Base-by-base conservation (phyloP, 306 rosid species). In the Glycine soja region DNA sequence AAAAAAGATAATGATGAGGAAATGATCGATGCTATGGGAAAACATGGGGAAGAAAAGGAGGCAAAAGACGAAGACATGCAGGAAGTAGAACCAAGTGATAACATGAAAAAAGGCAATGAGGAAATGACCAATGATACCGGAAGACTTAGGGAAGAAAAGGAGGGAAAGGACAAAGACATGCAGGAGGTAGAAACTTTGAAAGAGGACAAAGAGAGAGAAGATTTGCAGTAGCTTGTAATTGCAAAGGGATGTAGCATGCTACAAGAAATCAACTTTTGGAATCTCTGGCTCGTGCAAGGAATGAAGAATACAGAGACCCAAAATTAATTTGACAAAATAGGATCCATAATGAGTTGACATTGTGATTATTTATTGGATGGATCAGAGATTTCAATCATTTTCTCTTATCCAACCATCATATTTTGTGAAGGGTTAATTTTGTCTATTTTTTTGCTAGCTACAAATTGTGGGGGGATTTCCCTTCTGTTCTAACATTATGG, bases 271-370 rank as follows among this genome's bases (percentile, higher is more conserved):
- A 48, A 58, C 53, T 46, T 47, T 15, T n/a, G 81, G 59, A 57
- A 72, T 64, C 9, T 67, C 40, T 36, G 70, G 75, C 59, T 52
- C 14, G 15, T 62, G 63, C 59, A 32, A 72, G 79, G 8, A 54
- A 56, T 54, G 64, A 15, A 81, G 61, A 57, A 62, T 75, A 48
- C 36, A 15, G 71, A 78, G 56, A 56, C 48, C 80, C 76, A 36
- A 24, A 78, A 78, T 64, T 72, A 54, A 32, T 78, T 62, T 72
- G 83, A 64, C 80, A 90, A 85, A 72, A 75, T 48, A 13, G 16
- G 65, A 45, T 83, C 86, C 84, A 46, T 30, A 69, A 15, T 63
- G 45, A 83, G 68, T 62, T 51, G 62, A 47, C 70, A 12, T 79
- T 78, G 56, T 56, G 46, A 66, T 78, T 47, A 46, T 8, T 38